These are phyloP conservation scores for Cryptococcus depauperatus DNA, from an alignment of 1,284 basidiomycete genomes.

Conservation along the genomic window DNA sequence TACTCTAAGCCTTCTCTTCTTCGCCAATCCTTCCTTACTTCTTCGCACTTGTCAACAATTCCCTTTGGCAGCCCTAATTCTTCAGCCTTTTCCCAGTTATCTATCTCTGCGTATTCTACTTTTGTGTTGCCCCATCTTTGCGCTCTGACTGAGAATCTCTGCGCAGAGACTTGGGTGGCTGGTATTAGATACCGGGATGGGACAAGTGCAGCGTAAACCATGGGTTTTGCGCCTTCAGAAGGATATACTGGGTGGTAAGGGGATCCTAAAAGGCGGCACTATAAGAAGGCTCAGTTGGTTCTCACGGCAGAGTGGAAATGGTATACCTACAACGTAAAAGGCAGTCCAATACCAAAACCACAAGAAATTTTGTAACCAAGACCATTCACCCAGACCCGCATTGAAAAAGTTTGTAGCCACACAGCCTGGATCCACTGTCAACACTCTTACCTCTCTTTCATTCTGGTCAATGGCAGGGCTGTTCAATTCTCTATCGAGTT, in stretches of 20 bases:
- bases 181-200: conserved; percentile 23
- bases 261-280: conserved; percentile 35
- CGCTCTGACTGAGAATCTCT: conserved; percentile 23
- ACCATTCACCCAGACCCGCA: conserved; percentile 25
- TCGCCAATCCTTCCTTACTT: conserved; percentile 25
- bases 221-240: conserved; percentile 25
- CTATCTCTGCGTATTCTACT: conserved; percentile 36
- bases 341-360: conserved; percentile 53
- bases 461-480: conserved; percentile 16
- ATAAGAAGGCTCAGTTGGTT: neutral
- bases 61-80: conserved; percentile 22
- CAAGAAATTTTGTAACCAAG: conserved; percentile 50
- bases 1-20: conserved; percentile 16
- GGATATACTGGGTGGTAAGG: conserved; percentile 32
- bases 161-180: conserved; percentile 21
- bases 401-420: conserved; percentile 59
- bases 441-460: conserved; percentile 50
- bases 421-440: conserved; percentile 66
- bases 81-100: conserved; percentile 27
- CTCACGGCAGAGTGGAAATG: neutral
- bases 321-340: conserved; percentile 61
- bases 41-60: conserved; percentile 26
- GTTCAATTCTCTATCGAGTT: conserved; percentile 50
- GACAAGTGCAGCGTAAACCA: conserved; percentile 37
- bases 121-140: conserved; percentile 18